Percentiles rank a stretch among this genome's conserved stretches.
Conservation (phyloP, 331 rosid species). For the Arachis monticola region DNA sequence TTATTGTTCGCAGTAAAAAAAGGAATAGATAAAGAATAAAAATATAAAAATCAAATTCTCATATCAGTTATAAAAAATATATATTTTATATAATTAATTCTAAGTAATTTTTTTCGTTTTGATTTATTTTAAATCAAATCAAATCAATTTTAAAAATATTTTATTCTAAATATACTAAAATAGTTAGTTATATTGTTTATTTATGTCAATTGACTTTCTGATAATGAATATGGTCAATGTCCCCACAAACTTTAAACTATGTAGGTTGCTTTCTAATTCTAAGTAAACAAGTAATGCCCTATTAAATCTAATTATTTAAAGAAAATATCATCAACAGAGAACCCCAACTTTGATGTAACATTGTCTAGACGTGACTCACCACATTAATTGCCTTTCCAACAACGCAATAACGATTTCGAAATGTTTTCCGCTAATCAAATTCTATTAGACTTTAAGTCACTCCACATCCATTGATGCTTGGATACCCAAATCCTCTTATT, state of each 20-base stretch:
- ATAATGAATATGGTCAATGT: background rate
- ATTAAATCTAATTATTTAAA: background rate
- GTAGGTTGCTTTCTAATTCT: background rate
- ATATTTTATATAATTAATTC: too few species aligned
- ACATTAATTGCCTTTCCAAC: background rate
- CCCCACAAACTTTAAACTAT: background rate
- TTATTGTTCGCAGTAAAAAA: too few species aligned
- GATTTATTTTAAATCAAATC: too few species aligned
- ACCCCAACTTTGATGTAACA: background rate
- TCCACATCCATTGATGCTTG: background rate
- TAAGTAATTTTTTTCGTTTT: too few species aligned
- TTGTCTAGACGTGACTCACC: slow-evolving; percentile 1
- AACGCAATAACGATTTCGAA: background rate
- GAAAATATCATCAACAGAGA: background rate
- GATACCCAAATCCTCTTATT: background rate
- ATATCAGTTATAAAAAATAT: too few species aligned
- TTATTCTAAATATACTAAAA: too few species aligned
- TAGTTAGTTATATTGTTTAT: too few species aligned
- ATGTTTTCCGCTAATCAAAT: background rate
- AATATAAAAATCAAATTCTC: too few species aligned
- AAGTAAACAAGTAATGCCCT: background rate
- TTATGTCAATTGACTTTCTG: background rate
- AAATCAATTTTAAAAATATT: too few species aligned
- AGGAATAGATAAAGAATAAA: too few species aligned
- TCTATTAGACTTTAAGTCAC: slow-evolving; percentile 18